A percentile compares a stretch with the other conserved stretches of the same genome.
phyloP scores from a whole-genome alignment of 441 rosid species.

The Gossypium lobatum region DNA sequence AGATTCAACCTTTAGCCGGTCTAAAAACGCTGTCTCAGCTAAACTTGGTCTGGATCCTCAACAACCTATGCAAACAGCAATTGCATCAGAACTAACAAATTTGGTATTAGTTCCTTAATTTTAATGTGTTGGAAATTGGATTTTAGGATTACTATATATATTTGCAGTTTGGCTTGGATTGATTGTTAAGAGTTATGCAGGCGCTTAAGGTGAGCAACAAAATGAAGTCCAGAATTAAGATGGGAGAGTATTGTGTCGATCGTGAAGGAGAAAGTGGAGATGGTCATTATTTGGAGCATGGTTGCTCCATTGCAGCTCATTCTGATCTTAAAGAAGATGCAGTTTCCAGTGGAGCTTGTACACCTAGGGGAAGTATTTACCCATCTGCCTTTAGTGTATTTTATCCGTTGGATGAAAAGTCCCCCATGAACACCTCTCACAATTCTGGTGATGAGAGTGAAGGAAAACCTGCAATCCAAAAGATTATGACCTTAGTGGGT shows the following conservation, averaged over 20 bases:
- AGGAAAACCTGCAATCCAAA: slow-evolving; percentile 62
- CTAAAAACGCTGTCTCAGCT: slow-evolving; percentile 44
- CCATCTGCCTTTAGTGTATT: slow-evolving; percentile 55
- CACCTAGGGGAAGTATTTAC: slow-evolving; percentile 71
- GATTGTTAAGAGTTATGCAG: slow-evolving; percentile 37
- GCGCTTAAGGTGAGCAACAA: slow-evolving; percentile 81
- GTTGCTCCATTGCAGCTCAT: slow-evolving; percentile 39
- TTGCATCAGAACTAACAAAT: slow-evolving; percentile 81
- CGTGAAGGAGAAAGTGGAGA: slow-evolving; percentile 76
- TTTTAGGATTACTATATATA: not conserved
- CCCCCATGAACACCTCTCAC: slow-evolving; percentile 34
- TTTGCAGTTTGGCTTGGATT: slow-evolving; percentile 15
- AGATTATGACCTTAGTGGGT: slow-evolving; percentile 59
- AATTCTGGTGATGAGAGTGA: slow-evolving; percentile 75
- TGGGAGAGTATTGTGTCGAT: slow-evolving; percentile 40
- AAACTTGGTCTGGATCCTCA: slow-evolving; percentile 88
- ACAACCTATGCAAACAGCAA: slow-evolving; percentile 80
- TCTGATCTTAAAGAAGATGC: slow-evolving; percentile 74
- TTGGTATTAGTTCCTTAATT: slow-evolving; percentile 41
- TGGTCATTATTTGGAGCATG: slow-evolving; percentile 62
- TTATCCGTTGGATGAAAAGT: slow-evolving; percentile 49
- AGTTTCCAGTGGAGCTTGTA: slow-evolving; percentile 78
- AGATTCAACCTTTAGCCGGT: slow-evolving; percentile 42
- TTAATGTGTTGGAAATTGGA: slow-evolving; percentile 9
- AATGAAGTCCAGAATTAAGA: slow-evolving; percentile 68